Conservation (phyloP, 2,329 filamentous ascomycete species). For the Diaporthe sp. region DNA sequence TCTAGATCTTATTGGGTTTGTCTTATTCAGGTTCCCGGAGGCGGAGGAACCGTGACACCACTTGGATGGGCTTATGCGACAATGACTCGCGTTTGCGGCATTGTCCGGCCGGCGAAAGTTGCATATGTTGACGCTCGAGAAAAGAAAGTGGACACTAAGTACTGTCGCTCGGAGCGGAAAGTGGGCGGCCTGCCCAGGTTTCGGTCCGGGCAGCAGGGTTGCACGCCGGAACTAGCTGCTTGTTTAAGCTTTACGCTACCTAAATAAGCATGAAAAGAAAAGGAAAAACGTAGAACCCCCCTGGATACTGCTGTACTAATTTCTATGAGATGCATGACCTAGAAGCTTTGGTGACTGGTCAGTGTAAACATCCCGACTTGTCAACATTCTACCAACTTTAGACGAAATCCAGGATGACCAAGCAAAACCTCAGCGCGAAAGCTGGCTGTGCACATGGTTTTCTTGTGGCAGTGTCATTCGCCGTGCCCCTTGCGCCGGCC, state of each 20-base stretch:
- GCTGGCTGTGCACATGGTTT: not conserved
- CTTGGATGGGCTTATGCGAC: not conserved
- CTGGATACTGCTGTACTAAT: no score
- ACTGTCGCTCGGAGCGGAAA: not conserved
- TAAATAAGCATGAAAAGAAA: not conserved
- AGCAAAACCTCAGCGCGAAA: not conserved
- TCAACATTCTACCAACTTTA: not conserved
- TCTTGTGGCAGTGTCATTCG: not conserved
- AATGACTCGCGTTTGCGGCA: not conserved
- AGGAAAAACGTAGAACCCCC: not conserved
- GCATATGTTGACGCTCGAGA: not conserved
- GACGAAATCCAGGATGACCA: not conserved
- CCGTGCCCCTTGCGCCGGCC: not conserved
- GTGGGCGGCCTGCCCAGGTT: not conserved
- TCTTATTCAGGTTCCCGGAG: not conserved
- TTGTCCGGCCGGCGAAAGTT: conserved; percentile 1
- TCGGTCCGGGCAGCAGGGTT: not conserved
- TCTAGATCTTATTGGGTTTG: no score
- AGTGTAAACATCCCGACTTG: no score
- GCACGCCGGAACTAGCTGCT: not conserved
- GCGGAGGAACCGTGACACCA: not conserved
- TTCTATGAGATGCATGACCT: no score
- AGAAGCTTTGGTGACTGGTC: no score
- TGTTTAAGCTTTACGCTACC: not conserved
- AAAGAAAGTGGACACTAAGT: not conserved